Evolutionary conservation across 1,284 basidiomycete species (phyloP).

Genomic region (Boletellus sp.): DNA sequence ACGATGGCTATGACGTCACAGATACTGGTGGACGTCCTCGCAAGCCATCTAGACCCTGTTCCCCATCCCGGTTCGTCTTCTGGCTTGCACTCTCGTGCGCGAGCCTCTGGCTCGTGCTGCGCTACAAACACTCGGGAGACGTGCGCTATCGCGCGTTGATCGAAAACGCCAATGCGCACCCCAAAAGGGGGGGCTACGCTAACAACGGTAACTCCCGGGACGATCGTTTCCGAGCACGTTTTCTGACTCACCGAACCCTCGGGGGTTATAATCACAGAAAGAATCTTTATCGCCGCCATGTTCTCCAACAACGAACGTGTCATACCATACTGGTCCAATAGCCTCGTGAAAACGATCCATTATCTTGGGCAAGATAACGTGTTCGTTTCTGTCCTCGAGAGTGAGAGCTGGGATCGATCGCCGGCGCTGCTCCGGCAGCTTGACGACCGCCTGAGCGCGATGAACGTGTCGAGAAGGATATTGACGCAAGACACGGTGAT

Average conservation of each 20-base stretch:
- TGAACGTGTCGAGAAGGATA: conserved; percentile 17
- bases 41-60: no score
- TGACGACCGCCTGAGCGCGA: conserved; percentile 8
- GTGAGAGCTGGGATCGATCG: conserved; percentile 42
- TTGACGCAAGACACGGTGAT: conserved; percentile 10
- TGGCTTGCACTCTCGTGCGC: conserved; percentile 9
- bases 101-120: conserved; percentile 11
- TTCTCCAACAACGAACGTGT: conserved; percentile 40
- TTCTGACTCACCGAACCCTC: no score
- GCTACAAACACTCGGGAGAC: conserved; percentile 13
- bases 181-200: conserved; percentile 15
- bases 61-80: neutral
- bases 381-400: conserved; percentile 57
- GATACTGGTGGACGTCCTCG: neutral
- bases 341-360: conserved; percentile 35
- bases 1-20: neutral
- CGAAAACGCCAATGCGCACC: conserved; percentile 12
- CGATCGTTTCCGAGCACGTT: no score
- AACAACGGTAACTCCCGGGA: conserved; percentile 10
- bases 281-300: conserved; percentile 35
- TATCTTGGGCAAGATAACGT: conserved; percentile 49
- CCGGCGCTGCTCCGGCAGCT: conserved; percentile 12
- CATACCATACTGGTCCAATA: conserved; percentile 40
- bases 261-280: conserved; percentile 7
- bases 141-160: conserved; percentile 14